Conservation (phyloP, 345 rosid species). For the Citropsis articulata region DNA sequence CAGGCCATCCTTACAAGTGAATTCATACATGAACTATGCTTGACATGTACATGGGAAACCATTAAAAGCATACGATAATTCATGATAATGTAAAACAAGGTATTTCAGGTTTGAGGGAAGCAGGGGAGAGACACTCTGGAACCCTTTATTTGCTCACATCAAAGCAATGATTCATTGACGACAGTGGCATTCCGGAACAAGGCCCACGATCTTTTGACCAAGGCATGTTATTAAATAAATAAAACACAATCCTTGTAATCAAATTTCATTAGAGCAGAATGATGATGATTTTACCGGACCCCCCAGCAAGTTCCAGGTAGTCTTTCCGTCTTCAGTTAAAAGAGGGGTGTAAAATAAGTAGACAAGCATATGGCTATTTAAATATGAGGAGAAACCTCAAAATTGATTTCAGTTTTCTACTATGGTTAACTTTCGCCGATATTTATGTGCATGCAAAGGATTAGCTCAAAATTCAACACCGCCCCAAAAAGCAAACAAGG, state of each 20-base stretch:
- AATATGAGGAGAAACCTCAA: no score
- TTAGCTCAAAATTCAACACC: no score
- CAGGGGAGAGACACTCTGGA: background rate
- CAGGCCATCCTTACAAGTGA: background rate
- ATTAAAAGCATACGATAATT: background rate
- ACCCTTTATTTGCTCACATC: background rate
- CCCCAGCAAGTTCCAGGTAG: background rate
- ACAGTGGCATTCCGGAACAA: background rate
- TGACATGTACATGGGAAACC: background rate
- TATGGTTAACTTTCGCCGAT: no score
- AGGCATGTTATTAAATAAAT: background rate
- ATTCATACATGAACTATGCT: background rate
- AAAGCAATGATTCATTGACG: background rate
- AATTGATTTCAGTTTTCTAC: no score
- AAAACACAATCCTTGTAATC: background rate
- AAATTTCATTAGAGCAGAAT: background rate
- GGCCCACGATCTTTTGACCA: background rate
- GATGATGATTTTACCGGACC: background rate
- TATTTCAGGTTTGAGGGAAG: background rate
- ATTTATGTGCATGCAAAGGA: no score
- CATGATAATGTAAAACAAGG: background rate
- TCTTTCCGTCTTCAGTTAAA: background rate
- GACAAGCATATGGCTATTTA: background rate
- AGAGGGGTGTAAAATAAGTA: background rate
- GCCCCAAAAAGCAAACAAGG: no score